Percentiles rank a stretch among this genome's conserved stretches.
phyloP scores from a whole-genome alignment of 148 eudicot genomes.

The Diospyros lotus region DNA sequence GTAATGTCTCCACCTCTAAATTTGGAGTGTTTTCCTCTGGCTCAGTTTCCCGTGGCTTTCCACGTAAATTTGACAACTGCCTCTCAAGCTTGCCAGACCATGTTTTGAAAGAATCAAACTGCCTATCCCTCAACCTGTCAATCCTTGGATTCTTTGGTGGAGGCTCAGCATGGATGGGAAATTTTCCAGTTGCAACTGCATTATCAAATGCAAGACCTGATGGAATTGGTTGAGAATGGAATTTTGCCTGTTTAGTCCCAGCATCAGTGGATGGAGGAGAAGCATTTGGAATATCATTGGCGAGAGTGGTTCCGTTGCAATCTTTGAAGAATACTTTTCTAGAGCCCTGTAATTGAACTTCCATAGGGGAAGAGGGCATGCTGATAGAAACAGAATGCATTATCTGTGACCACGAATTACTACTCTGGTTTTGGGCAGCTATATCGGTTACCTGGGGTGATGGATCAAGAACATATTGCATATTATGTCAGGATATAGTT shows the following conservation, averaged over 20 bases:
- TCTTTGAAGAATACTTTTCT: slow-evolving; percentile 43
- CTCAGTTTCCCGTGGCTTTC: slow-evolving; percentile 38
- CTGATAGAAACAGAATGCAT: slow-evolving; percentile 52
- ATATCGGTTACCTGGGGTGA: slow-evolving; percentile 33
- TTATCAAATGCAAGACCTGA: slow-evolving; percentile 26
- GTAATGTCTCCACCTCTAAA: slow-evolving; percentile 41
- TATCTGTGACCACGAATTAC: slow-evolving; percentile 11
- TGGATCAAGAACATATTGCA: neutral
- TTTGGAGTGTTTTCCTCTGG: slow-evolving; percentile 20
- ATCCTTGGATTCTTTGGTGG: slow-evolving; percentile 27
- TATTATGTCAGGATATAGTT: neutral
- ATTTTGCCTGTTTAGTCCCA: slow-evolving; percentile 19
- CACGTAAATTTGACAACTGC: slow-evolving; percentile 52
- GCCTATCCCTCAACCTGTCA: slow-evolving; percentile 38
- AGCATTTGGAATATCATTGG: slow-evolving; percentile 9
- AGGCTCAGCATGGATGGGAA: slow-evolving; percentile 18
- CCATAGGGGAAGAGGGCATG: slow-evolving; percentile 66
- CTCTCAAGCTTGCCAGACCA: slow-evolving; percentile 85
- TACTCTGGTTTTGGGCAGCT: slow-evolving; percentile 9
- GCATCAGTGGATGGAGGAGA: slow-evolving; percentile 9
- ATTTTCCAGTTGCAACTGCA: slow-evolving; percentile 20
- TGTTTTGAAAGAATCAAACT: slow-evolving; percentile 83
- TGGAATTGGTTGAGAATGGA: slow-evolving; percentile 65
- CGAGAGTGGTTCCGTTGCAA: slow-evolving; percentile 17
- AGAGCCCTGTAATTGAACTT: slow-evolving; percentile 22